Evolutionary conservation across 2,329 filamentous ascomycete species (phyloP), one percentile per base, ranked within the genome.

Genomic region (Calonectria leucothoes): DNA sequence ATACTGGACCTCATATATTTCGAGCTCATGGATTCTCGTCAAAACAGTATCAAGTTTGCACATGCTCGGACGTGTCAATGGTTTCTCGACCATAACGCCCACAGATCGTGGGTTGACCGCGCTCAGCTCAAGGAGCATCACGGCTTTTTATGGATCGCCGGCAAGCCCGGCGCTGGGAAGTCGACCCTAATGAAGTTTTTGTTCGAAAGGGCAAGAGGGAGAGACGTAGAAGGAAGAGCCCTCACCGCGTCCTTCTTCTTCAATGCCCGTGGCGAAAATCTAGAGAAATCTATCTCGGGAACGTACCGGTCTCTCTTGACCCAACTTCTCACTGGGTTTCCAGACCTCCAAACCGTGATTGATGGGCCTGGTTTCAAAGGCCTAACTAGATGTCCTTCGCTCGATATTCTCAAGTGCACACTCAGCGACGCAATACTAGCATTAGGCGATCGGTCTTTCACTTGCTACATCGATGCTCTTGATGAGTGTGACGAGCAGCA

Each of bases 401-500:
- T 67, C 0, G 37, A 71, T 68, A 12, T 1, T 0, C 59, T 78
- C 1, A 76, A 76, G 7, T 63, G 63, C 0, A 7, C 74, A 0
- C 20, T 78, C 5, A 4, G 15, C 0, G 42, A 27, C 0, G 66
- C 71, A 0, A 5, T 76, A 0, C 17, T 10, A 0, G 57, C 15
- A 0, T 63, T 78, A 0, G 69, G 12, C 7, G 2, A 31, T 0
- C 15, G 63, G 0, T 27, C 66, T 0, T 51, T 76, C 0, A 64
- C 0, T 2, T 79, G 75, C 0, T 85, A 82, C 37, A 77, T 85
- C 0, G 87, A 89, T 66, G 88, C 88, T 0, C 81, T 90, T 0
- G 88, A 90, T 8, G 88, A 90, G 61, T 89, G 87, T 48, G 80
- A 86, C 2, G 84, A 87, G 31, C 68, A 78, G 0, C 80, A 89